Base-by-base conservation (phyloP, 2,329 filamentous ascomycete genomes). In the Apiospora malaysiana region DNA sequence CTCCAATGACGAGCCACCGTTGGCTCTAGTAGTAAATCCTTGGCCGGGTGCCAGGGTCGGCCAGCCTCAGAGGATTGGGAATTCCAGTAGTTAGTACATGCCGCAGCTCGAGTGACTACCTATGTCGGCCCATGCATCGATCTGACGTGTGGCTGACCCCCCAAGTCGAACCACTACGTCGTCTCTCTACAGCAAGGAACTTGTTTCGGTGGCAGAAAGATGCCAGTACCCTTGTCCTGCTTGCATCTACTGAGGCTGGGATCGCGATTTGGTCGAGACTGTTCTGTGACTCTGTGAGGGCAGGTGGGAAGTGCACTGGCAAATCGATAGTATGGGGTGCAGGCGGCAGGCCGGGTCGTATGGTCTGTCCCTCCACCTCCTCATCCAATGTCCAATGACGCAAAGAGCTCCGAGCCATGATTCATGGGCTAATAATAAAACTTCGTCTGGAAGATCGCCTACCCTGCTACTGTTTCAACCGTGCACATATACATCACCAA, bases 401-500 rank as follows among this genome's bases (percentile, higher is more conserved):
- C 32, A 63, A 32, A 40, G 56, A 63, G 56, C 56, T 40, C 40
- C 27, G 32, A 14, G 56, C 56, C 32, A 63, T 63, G 56, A 63
- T 63, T 63, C 56, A 63, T 63, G 56, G 32, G 56, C 56, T 40
- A 63, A n/a, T 40, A 63, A 40, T n/a, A 63, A 63, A 63, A 63
- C 56, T 63, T 32, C 56, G 21, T 40, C 18, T 40, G 32, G 18
- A 23, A 23, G 4, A 63, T n/a, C 56, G 2, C 7, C 32, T 63
- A n/a, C 56, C 32, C 56, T 63, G 56, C 56, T 63, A 18, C 27
- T 63, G 56, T 63, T 63, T 63, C 56, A 63, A 12, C 56, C 56
- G 27, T 63, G 32, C 32, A 40, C 18, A 40, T 63, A 63, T 21
- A 37, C 21, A 63, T 14, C 56, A 12, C 32, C 8, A n/a, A 21